phyloP scores from a whole-genome alignment of 768 basidiomycete genomes.

The Russula ochroleuca region DNA sequence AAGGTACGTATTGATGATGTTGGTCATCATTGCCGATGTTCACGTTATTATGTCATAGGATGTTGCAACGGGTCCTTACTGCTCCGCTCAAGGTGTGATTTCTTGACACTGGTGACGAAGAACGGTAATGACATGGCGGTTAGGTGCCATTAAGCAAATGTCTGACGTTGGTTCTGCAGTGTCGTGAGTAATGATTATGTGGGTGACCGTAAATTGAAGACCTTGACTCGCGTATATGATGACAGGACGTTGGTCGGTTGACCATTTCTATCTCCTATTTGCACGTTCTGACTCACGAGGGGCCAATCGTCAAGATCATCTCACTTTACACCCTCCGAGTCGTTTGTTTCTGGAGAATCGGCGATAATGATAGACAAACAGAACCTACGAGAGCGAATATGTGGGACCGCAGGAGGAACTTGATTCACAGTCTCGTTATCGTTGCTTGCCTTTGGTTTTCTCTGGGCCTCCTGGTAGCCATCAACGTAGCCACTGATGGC shows the following conservation, averaged over 20 bases:
- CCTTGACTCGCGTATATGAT: not conserved
- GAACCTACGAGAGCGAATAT: not conserved
- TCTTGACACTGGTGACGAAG: not conserved
- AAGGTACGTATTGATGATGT: constrained; percentile 30
- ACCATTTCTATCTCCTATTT: not conserved
- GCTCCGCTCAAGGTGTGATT: constrained; percentile 18
- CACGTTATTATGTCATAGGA: not conserved
- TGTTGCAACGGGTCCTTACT: constrained; percentile 4
- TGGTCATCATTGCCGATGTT: not conserved
- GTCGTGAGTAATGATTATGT: constrained; percentile 14
- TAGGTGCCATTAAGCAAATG: constrained; percentile 18
- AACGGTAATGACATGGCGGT: not conserved
- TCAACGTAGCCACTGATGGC: constrained; percentile 34
- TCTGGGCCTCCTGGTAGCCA: constrained; percentile 40
- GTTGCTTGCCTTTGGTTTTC: constrained; percentile 37
- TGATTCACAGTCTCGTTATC: constrained; percentile 25
- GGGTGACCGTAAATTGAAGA: not conserved
- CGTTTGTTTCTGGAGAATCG: constrained; percentile 33
- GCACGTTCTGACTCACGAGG: not conserved
- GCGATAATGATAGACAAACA: not conserved
- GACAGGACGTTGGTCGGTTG: constrained; percentile 13
- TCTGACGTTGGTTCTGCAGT: constrained; percentile 14
- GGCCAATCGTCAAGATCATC: constrained; percentile 32
- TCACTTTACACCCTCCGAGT: constrained; percentile 40
- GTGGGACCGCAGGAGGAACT: not conserved